These are phyloP conservation scores for Chrysanthemum seticuspe DNA, from an alignment of 129 eudicot genomes.

Conservation along the genomic window DNA sequence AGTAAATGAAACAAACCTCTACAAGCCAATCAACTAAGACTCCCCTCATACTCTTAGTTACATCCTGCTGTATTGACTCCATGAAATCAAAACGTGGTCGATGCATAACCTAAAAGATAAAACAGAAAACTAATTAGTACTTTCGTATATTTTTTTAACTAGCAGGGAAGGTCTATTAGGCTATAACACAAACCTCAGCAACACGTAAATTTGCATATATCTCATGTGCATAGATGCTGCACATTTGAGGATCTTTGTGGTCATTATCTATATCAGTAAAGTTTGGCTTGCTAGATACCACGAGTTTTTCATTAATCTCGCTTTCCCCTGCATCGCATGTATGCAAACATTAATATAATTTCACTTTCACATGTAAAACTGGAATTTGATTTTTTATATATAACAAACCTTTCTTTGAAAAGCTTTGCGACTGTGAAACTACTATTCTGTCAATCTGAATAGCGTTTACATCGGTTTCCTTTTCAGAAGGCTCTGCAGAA, in stretches of 20 bases:
- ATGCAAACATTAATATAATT: neutral
- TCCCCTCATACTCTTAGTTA: conserved; percentile 73
- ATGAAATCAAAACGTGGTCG: conserved; percentile 49
- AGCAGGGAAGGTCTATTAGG: conserved; percentile 16
- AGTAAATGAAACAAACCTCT: conserved; percentile 52
- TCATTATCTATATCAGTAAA: conserved; percentile 58
- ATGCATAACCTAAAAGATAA: conserved; percentile 45
- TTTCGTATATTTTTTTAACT: neutral
- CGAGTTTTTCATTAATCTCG: conserved; percentile 19
- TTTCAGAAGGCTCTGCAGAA: conserved; percentile 24
- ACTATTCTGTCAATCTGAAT: conserved; percentile 14
- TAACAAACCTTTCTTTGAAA: conserved; percentile 44
- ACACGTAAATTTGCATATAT: conserved; percentile 59
- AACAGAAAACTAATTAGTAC: conserved; percentile 8
- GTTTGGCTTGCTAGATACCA: conserved; percentile 25
- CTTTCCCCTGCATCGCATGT: conserved; percentile 29
- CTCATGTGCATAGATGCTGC: conserved; percentile 64
- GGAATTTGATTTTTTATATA: neutral
- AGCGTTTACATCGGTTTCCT: conserved; percentile 12
- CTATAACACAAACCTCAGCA: conserved; percentile 57
- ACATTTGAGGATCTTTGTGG: conserved; percentile 59
- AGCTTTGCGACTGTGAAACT: conserved; percentile 27
- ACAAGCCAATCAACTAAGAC: conserved; percentile 85
- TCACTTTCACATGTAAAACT: neutral
- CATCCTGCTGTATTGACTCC: conserved; percentile 65